Base-by-base conservation (phyloP, 228 moss, liverwort and hornwort genomes). In the Sphagnum fallax region DNA sequence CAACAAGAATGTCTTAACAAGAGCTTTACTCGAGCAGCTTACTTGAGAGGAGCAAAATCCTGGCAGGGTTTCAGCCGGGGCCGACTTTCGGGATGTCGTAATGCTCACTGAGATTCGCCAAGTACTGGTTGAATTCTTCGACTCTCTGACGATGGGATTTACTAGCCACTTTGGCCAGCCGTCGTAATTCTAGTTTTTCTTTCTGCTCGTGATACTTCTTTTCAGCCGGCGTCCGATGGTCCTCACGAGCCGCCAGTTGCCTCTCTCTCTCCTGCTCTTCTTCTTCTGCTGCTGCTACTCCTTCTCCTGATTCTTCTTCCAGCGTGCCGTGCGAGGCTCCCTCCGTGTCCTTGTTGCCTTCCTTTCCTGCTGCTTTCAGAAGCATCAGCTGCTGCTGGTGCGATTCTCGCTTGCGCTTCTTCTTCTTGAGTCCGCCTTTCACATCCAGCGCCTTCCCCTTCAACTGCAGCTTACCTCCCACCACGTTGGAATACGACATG, bases 1-100 rank as follows among this genome's bases (percentile, higher is more conserved):
- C 32, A 32, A 32, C 32, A 32, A 32, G 32, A 2, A 32, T 32
- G 32, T 32, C 32, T 32, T 32, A 32, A 32, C 32, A 32, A 32
- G 32, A 32, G 32, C 32, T 32, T 32, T 32, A 32, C 32, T 32
- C 32, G 32, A 32, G 32, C 32, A 32, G 32, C 32, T 32, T 32
- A 32, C 32, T 32, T 32, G 32, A 32, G 32, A 57, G 51, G 47
- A 53, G 50, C 49, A 47, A 5, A 6, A 51, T 47, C 51, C 13
- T 59, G n/a, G 16, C 55, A 66, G 52, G 67, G 64, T 11, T 59
- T 77, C 68, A 94, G 47, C 94, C 94, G 7, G 91, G 94, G 16
- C 94, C 94, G 51, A 94, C 94, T 75, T 94, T 94, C 4, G 94
- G 94, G 72, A 94, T 94, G 58, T 94, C 94, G 70, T 94, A 94